phyloP scores from a whole-genome alignment of 768 basidiomycete genomes.

The Leucocoprinus leucothites region DNA sequence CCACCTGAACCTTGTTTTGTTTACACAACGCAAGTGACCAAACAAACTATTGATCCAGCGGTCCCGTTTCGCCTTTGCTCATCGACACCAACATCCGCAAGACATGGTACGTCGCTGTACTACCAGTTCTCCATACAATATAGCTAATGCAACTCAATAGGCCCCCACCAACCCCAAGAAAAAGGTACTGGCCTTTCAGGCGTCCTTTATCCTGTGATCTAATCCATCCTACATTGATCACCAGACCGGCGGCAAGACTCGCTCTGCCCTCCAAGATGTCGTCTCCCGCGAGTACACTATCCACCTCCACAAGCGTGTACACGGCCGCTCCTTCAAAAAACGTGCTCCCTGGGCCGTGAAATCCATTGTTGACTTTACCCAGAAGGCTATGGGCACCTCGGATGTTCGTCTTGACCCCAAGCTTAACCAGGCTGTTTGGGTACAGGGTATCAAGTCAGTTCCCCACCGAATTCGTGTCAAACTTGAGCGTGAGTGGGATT shows the following conservation, averaged over 20 bases:
- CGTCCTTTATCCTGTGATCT: neutral
- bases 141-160: conserved; percentile 26
- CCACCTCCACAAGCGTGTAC: conserved; percentile 93
- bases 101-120: conserved; percentile 53
- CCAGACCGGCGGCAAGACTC: conserved; percentile 78
- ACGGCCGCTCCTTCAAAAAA: conserved; percentile 95
- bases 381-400: conserved; percentile 91
- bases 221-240: neutral
- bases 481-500: conserved; percentile 69
- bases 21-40: conserved; percentile 40
- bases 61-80: conserved; percentile 31
- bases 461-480: conserved; percentile 91
- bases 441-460: conserved; percentile 88
- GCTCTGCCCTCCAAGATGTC: conserved; percentile 96
- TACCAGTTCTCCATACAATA: neutral
- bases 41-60: conserved; percentile 23
- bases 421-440: conserved; percentile 96
- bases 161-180: conserved; percentile 50
- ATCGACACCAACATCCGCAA: conserved; percentile 62
- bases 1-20: conserved; percentile 57
- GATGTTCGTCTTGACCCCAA: conserved; percentile 95
- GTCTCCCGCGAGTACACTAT: conserved; percentile 99
- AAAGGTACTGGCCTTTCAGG: conserved; percentile 40
- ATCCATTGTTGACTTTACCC: conserved; percentile 88
- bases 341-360: conserved; percentile 96